Conservation (phyloP, 1,284 basidiomycete genomes). For the Tilletia horrida region DNA sequence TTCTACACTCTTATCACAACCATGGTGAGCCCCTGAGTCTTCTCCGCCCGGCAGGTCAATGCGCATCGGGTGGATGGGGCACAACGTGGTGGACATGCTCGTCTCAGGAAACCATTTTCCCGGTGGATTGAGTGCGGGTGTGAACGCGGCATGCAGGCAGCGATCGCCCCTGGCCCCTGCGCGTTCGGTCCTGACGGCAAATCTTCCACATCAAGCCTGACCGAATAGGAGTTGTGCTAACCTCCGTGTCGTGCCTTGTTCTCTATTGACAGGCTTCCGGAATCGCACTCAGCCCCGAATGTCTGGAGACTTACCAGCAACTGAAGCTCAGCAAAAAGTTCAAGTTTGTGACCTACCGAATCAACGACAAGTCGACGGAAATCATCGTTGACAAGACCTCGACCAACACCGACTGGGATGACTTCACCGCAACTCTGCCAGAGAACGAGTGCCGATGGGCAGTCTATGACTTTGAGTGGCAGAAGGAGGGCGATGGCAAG, state of each 20-base stretch:
- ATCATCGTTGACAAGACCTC: slow-evolving; percentile 52
- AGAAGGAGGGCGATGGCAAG: slow-evolving; percentile 72
- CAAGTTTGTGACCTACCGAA: slow-evolving; percentile 82
- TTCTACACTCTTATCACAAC: no score
- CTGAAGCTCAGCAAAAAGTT: slow-evolving; percentile 79
- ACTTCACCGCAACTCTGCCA: slow-evolving; percentile 74
- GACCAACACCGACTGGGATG: slow-evolving; percentile 65
- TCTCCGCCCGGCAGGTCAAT: no score
- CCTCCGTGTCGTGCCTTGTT: background rate
- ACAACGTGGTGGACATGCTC: no score
- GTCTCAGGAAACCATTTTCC: no score
- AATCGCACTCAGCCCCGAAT: slow-evolving; percentile 64
- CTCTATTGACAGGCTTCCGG: slow-evolving; percentile 67
- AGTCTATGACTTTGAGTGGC: slow-evolving; percentile 86
- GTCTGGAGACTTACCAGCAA: slow-evolving; percentile 67
- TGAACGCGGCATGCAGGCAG: no score
- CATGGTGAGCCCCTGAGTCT: no score
- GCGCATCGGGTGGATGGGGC: no score
- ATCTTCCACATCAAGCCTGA: no score
- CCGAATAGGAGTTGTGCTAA: slow-evolving; percentile 20
- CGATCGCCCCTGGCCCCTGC: no score
- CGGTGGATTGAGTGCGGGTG: no score
- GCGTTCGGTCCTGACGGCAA: no score
- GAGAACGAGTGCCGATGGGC: slow-evolving; percentile 78
- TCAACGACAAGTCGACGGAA: slow-evolving; percentile 68